Base-by-base conservation (phyloP, 2,329 filamentous ascomycete genomes). In the Clarireedia monteithiana region DNA sequence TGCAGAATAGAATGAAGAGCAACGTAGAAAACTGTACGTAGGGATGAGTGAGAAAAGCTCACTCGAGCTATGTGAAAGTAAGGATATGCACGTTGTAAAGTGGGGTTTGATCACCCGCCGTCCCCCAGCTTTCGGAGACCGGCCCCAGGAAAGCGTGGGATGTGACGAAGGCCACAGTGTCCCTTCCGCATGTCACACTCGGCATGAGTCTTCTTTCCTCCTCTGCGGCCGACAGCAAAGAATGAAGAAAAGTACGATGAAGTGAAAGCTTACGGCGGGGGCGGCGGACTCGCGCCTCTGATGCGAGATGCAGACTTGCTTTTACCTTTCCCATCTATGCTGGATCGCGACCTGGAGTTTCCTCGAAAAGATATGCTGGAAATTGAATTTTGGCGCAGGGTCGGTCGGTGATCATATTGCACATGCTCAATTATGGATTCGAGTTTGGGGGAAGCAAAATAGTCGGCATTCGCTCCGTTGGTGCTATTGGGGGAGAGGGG, bases 351-450 rank as follows among this genome's bases (percentile, higher is more conserved):
- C 50, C 55, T 63, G 23, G 57, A 58, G 20, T 34, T 45, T 44
- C 42, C 49, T 51, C 60, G 62, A 59, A 68, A 69, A 7, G 63
- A 61, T 30, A 69, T 62, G 52, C 62, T 67, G 23, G 62, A 59
- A n/a, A 64, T 57, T 7, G 63, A 66, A 24, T 53, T 58, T 9
- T 56, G 48, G 40, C 63, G 57, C 20, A 48, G 55, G 14, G 20
- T 56, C 39, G 53, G 60, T 24, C 42, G 58, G 45, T 68, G 64
- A 24, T 63, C 59, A 55, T 66, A 63, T 45, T 62, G 58, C 38
- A 68, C 66, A 56, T 69, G 66, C 53, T 69, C 67, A 48, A 64
- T 64, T 52, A 69, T 69, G 12, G 66, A 60, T 48, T 65, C 60
- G 1, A 69, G 60, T 10, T 60, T 63, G 26, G 62, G 60, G 15